Conservation (phyloP, 2,329 filamentous ascomycete genomes). For the Parascedosporium putredinis region DNA sequence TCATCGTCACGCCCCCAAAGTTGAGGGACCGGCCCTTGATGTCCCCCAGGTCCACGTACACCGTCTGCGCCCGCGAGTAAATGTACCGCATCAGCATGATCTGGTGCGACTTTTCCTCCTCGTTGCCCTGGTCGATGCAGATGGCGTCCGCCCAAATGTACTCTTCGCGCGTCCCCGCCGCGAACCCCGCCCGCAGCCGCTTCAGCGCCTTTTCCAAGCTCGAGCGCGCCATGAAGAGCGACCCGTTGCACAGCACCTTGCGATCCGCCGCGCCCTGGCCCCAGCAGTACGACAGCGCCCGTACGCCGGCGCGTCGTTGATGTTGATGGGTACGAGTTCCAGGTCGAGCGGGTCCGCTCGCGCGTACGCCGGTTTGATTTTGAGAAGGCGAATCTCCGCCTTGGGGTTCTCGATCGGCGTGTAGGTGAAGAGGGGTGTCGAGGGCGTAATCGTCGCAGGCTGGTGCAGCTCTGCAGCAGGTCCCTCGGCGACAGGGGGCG, state of each 20-base stretch:
- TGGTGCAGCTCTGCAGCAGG: not conserved
- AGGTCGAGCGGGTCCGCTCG: not conserved
- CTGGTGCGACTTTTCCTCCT: constrained; percentile 15
- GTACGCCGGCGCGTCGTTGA: constrained; percentile 2
- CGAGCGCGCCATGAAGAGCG: not conserved
- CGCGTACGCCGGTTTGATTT: not conserved
- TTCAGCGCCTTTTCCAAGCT: not conserved
- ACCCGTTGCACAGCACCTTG: constrained; percentile 1
- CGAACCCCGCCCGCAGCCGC: constrained; percentile 2
- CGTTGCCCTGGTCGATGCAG: constrained; percentile 17
- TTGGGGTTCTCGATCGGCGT: not conserved
- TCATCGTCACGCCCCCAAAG: not conserved
- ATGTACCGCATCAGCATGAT: constrained; percentile 17
- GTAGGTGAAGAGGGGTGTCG: not conserved
- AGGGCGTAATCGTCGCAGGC: not conserved
- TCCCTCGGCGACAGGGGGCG: no score
- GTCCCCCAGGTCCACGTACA: not conserved
- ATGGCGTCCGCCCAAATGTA: constrained; percentile 10
- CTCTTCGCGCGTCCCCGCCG: constrained; percentile 14
- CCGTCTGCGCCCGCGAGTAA: constrained; percentile 12
- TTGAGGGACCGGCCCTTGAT: not conserved
- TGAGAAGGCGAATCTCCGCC: not conserved
- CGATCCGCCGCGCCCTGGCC: not conserved
- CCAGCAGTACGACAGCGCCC: constrained; percentile 8
- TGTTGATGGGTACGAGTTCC: not conserved